A percentile compares a stretch with the other conserved stretches of the same genome.
Conservation (phyloP, 2,329 filamentous ascomycete genomes). For the Metarhizium brunneum region DNA sequence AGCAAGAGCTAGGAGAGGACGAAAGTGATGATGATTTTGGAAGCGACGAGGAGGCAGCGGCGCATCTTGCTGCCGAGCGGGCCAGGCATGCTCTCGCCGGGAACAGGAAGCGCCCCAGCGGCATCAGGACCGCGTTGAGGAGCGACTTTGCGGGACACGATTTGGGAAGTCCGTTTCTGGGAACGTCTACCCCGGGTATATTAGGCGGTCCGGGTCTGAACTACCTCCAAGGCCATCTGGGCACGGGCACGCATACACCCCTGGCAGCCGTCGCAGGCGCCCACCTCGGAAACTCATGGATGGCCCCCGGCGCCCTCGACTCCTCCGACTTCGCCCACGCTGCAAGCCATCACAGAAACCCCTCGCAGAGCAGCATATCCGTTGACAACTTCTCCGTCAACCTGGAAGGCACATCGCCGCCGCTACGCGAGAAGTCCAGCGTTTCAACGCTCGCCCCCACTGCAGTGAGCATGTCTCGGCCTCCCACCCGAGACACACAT, state of each 20-base stretch:
- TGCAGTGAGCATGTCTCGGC: constrained; percentile 42
- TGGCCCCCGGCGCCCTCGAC: constrained; percentile 13
- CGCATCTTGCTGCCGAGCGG: constrained; percentile 15
- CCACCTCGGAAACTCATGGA: constrained; percentile 29
- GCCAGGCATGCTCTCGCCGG: constrained; percentile 1
- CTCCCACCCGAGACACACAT: constrained; percentile 45
- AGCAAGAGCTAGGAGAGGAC: constrained; percentile 57
- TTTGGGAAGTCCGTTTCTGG: constrained; percentile 47
- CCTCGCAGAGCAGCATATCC: constrained; percentile 37
- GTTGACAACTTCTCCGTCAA: constrained; percentile 28
- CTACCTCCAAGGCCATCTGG: constrained; percentile 74
- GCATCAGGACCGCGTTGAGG: constrained; percentile 23
- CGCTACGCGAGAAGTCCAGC: constrained; percentile 49
- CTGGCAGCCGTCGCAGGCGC: constrained; percentile 71
- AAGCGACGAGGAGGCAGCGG: constrained; percentile 25
- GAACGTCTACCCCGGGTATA: constrained; percentile 51
- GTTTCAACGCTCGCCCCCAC: constrained; percentile 53
- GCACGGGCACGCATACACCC: constrained; percentile 69
- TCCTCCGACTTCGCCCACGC: constrained; percentile 11
- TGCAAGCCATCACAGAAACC: constrained; percentile 31
- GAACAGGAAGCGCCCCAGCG: constrained; percentile 12
- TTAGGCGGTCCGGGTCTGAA: constrained; percentile 68
- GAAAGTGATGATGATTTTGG: constrained; percentile 26
- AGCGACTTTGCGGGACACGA: constrained; percentile 29
- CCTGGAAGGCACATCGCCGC: constrained; percentile 25